Conservation (phyloP, 257 asterid species). For the Nicotiana noctiflora region DNA sequence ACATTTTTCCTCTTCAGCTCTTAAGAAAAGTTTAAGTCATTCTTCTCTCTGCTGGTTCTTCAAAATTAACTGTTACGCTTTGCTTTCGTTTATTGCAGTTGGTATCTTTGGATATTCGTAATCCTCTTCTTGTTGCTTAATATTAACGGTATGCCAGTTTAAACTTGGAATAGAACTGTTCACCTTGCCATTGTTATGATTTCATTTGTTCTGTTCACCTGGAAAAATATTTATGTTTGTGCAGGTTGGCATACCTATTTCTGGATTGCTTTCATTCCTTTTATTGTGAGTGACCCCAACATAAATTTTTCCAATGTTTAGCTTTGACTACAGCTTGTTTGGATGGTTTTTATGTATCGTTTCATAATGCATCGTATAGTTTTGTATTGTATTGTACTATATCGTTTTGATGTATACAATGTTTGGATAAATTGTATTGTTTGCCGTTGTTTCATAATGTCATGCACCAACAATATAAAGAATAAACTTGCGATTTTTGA, state of each 20-base stretch:
- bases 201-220: not conserved
- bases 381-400: too few species aligned
- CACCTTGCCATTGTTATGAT: not conserved
- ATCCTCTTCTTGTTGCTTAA: conserved; percentile 73
- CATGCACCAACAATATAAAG: too few species aligned
- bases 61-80: not conserved
- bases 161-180: not conserved
- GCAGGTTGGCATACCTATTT: conserved; percentile 81
- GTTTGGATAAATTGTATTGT: too few species aligned
- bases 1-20: not conserved
- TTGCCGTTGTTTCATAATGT: too few species aligned
- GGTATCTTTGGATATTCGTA: conserved; percentile 97
- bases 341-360: too few species aligned
- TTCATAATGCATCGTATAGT: too few species aligned
- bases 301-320: not conserved
- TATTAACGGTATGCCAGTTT: conserved; percentile 53
- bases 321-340: not conserved
- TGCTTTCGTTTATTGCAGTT: conserved; percentile 48
- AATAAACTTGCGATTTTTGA: too few species aligned
- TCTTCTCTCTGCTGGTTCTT: not conserved
- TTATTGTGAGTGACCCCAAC: conserved; percentile 28
- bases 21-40: not conserved
- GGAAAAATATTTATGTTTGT: conserved; percentile 3
- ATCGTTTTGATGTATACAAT: too few species aligned
- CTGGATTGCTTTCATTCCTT: conserved; percentile 27